Evolutionary conservation across 345 rosid genomes (phyloP).

Genomic region (Balakata baccata): DNA sequence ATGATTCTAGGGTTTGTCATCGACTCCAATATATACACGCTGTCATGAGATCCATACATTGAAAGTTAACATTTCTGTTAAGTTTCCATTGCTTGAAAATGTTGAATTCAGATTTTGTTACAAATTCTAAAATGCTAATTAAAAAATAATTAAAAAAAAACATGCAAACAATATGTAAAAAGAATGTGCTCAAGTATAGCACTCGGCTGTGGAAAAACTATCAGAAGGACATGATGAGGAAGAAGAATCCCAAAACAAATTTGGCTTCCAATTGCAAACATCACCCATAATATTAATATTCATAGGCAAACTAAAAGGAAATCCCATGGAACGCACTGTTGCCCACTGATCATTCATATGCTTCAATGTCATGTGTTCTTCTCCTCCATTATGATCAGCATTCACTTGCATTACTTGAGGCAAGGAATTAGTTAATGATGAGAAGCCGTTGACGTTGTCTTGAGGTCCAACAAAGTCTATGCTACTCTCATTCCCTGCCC

Average conservation of each 20-base stretch:
- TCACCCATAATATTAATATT: conserved; percentile 19
- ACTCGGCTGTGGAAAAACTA: conserved; percentile 28
- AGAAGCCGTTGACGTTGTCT: conserved; percentile 27
- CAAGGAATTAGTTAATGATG: conserved; percentile 4
- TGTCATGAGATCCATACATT: too few relatives aligned
- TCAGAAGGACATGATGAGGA: conserved; percentile 24
- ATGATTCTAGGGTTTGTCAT: too few relatives aligned
- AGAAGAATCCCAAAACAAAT: conserved; percentile 34
- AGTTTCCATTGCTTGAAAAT: neutral
- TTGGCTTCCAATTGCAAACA: conserved; percentile 35
- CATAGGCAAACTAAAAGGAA: conserved; percentile 37
- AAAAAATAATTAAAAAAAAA: neutral
- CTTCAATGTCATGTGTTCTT: conserved; percentile 16
- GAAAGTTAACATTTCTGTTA: neutral
- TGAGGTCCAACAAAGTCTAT: conserved; percentile 12
- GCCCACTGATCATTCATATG: conserved; percentile 30
- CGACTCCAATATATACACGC: too few relatives aligned
- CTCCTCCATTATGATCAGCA: neutral
- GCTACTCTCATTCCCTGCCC: conserved; percentile 12
- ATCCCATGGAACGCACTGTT: conserved; percentile 20
- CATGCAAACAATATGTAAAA: too few relatives aligned
- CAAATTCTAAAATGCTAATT: conserved; percentile 7
- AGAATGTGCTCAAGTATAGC: conserved; percentile 25
- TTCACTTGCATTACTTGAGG: conserved; percentile 26
- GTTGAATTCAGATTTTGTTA: neutral